Conservation (phyloP, 306 rosid genomes). For the Cicer bijugum region DNA sequence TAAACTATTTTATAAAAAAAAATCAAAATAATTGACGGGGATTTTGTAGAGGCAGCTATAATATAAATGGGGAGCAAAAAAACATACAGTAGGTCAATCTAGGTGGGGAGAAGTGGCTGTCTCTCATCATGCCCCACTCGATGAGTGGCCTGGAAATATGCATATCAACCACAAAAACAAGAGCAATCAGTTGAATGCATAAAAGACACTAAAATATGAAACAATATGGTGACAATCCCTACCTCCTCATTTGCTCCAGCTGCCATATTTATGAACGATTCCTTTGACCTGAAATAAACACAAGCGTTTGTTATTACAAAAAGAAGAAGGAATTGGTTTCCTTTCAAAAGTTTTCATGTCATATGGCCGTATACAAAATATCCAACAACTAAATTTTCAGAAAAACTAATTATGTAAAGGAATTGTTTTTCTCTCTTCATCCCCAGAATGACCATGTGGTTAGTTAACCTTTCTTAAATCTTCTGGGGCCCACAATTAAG, state of each 20-base stretch:
- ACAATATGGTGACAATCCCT: constrained; percentile 31
- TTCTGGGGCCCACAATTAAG: constrained; percentile 8
- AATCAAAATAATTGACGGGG: neutral
- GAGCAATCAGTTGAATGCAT: constrained; percentile 9
- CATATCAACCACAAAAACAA: constrained; percentile 7
- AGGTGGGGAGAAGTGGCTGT: constrained; percentile 91
- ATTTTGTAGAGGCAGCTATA: constrained; percentile 18
- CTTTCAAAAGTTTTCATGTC: constrained; percentile 8
- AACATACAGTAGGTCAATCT: constrained; percentile 54
- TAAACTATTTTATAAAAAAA: constrained; percentile 8
- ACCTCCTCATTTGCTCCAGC: constrained; percentile 99
- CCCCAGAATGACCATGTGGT: constrained; percentile 32
- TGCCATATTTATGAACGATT: constrained; percentile 81
- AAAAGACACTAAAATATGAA: constrained; percentile 17
- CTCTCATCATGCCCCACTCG: constrained; percentile 79
- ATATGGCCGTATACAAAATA: constrained; percentile 7
- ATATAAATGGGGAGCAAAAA: neutral
- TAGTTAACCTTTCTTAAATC: constrained; percentile 4
- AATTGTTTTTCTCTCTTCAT: constrained; percentile 14
- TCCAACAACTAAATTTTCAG: constrained; percentile 26
- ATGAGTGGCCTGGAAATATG: constrained; percentile 72
- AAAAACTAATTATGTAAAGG: neutral
- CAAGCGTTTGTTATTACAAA: constrained; percentile 38
- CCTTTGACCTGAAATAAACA: constrained; percentile 71
- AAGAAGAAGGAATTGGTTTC: neutral